Evolutionary conservation across 2,329 filamentous ascomycete species (phyloP), one percentile per base, ranked within the genome.

Genomic region (Pseudogymnoascus pannorum): DNA sequence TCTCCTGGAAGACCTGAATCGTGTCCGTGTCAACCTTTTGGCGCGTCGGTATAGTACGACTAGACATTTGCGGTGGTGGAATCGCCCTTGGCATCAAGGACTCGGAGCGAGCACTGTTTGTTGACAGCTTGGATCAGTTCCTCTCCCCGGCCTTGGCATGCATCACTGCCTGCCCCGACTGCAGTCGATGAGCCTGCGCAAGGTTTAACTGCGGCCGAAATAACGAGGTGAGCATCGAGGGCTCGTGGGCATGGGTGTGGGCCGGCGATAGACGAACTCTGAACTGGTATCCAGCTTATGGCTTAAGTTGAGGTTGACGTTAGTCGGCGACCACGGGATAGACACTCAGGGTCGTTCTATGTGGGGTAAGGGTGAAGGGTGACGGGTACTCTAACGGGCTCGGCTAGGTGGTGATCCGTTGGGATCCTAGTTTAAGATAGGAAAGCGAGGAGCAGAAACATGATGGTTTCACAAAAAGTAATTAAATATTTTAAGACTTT

Each of bases 301-400:
- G 40, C 42, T 48, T n/a, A 14, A 26, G 42, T 26, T 26, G 42
- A 48, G 22, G 42, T 24, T 24, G 42, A 26, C 42, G 42, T 48
- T 48, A 61, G n/a, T 16, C 26, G 22, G 29, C 24, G 26, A 38
- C 18, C 35, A 33, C 57, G 42, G 24, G 31, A 33, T 58, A 59
- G 44, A n/a, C 31, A 29, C 59, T 61, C 40, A 61, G 51, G 22
- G 51, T 51, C 59, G 51, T 22, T 22, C 22, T n/a, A 57, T 44
- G 36, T 60, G 26, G 42, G 58, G 58, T 9, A 44, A 60, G 42
- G 29, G 36, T 35, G 29, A 31, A 20, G 57, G 20, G 24, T 20
- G 24, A 57, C 35, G 29, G 58, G 26, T 35, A 6, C 40, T 38
- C 58, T 35, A 54, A 59, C 35, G 33, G 58, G 58, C 14, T 48